Evolutionary conservation across 139 green algal genomes (phyloP).

Genomic region (Picochlorum costavermella): DNA sequence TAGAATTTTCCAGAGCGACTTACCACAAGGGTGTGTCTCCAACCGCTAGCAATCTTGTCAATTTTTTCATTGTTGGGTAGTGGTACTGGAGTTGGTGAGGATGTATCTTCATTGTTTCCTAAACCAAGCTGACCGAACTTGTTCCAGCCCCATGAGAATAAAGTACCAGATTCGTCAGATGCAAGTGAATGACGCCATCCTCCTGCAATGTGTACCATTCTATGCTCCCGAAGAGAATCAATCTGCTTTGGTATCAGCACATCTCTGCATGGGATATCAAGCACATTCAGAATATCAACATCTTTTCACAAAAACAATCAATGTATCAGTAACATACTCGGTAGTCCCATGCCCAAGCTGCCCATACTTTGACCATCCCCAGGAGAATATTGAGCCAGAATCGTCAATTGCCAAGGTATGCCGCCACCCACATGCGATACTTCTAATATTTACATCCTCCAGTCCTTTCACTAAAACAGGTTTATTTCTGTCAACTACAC

Average conservation of each 20-base stretch:
- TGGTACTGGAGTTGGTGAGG: slow-evolving; percentile 30
- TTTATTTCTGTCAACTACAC: slow-evolving; percentile 44
- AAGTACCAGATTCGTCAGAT: slow-evolving; percentile 39
- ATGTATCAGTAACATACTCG: slow-evolving; percentile 25
- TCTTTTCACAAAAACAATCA: background rate
- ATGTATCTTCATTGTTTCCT: slow-evolving; percentile 43
- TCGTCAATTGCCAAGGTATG: slow-evolving; percentile 61
- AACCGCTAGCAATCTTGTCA: slow-evolving; percentile 63
- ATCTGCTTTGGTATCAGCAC: slow-evolving; percentile 33
- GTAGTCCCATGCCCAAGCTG: slow-evolving; percentile 78
- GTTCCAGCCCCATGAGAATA: slow-evolving; percentile 87
- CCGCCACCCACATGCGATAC: slow-evolving; percentile 68
- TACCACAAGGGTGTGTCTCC: slow-evolving; percentile 68
- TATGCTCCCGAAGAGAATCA: slow-evolving; percentile 21
- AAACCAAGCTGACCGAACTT: slow-evolving; percentile 73
- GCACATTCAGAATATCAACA: background rate
- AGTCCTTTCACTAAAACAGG: slow-evolving; percentile 32
- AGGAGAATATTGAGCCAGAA: slow-evolving; percentile 63
- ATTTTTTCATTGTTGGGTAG: slow-evolving; percentile 30
- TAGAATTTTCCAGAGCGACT: slow-evolving; percentile 51
- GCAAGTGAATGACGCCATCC: slow-evolving; percentile 83
- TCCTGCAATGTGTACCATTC: slow-evolving; percentile 48
- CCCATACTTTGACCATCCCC: slow-evolving; percentile 87
- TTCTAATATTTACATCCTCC: slow-evolving; percentile 30
- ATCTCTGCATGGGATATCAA: slow-evolving; percentile 34